Percentiles rank a stretch among this genome's conserved stretches.
These are phyloP conservation scores for Saitozyma podzolica DNA, from an alignment of 768 basidiomycete species.

Conservation along the genomic window DNA sequence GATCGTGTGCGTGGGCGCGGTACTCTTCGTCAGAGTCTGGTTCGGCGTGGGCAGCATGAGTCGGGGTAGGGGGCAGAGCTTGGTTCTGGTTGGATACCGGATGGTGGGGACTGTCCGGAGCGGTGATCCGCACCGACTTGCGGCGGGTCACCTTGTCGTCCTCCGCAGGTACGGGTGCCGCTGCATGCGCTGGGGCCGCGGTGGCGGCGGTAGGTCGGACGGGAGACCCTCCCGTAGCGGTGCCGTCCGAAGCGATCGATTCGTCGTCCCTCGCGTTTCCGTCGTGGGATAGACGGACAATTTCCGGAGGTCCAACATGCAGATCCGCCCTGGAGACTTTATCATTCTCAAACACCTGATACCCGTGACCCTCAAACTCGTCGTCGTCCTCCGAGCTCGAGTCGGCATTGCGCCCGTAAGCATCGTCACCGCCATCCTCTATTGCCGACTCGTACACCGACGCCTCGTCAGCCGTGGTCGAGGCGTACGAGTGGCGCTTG, in stretches of 20 bases:
- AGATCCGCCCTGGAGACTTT: slow-evolving; percentile 25
- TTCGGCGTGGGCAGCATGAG: slow-evolving; percentile 15
- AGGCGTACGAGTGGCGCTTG: slow-evolving; percentile 34
- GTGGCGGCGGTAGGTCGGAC: background rate
- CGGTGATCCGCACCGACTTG: slow-evolving; percentile 48
- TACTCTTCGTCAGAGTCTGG: slow-evolving; percentile 12
- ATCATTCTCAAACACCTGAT: slow-evolving; percentile 49
- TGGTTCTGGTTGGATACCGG: no score
- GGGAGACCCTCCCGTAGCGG: slow-evolving; percentile 15
- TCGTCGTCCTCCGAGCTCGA: slow-evolving; percentile 30
- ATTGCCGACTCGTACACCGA: slow-evolving; percentile 48
- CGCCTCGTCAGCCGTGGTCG: slow-evolving; percentile 31
- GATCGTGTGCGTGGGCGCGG: slow-evolving; percentile 1
- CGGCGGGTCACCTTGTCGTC: slow-evolving; percentile 21
- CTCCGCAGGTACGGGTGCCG: slow-evolving; percentile 6
- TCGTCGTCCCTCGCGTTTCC: slow-evolving; percentile 4
- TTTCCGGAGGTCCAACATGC: slow-evolving; percentile 19
- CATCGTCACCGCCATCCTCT: slow-evolving; percentile 23
- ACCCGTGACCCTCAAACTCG: slow-evolving; percentile 15
- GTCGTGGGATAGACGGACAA: slow-evolving; percentile 11
- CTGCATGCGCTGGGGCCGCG: slow-evolving; percentile 9
- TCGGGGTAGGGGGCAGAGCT: slow-evolving; percentile 6
- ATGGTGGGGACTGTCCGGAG: slow-evolving; percentile 37
- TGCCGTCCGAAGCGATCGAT: slow-evolving; percentile 11
- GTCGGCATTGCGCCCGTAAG: slow-evolving; percentile 2